phyloP scores from a whole-genome alignment of 179 eudicot species.

The Beta macrorhiza region DNA sequence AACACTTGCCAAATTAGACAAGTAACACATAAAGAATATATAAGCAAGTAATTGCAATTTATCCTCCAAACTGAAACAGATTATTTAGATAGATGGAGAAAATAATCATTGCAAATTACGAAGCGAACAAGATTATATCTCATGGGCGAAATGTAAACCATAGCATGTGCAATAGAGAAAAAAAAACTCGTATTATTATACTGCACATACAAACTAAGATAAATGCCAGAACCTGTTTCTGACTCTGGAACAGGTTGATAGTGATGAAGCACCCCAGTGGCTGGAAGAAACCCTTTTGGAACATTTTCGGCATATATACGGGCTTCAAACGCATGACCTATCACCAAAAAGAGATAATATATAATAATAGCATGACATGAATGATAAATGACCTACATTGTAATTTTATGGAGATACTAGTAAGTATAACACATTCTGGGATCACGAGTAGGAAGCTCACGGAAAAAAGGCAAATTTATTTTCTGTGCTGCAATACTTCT shows the following conservation, averaged over 20 bases:
- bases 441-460: no score
- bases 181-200: not conserved
- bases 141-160: not conserved
- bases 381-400: no score
- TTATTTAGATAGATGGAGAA: not conserved
- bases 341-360: slow-evolving; percentile 30
- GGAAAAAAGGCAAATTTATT: no score
- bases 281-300: slow-evolving; percentile 98
- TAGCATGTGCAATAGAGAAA: not conserved
- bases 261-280: slow-evolving; percentile 93
- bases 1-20: not conserved
- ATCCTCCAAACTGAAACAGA: not conserved
- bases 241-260: slow-evolving; percentile 80
- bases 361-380: not conserved
- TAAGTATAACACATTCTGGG: no score
- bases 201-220: slow-evolving; percentile 1
- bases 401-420: no score
- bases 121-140: no score
- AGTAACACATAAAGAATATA: not conserved
- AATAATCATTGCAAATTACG: not conserved
- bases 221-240: slow-evolving; percentile 53
- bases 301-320: slow-evolving; percentile 99
- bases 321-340: slow-evolving; percentile 99
- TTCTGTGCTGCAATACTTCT: no score
- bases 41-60: no score